Conservation (phyloP, 768 basidiomycete species). For the Megacollybia marginata region DNA sequence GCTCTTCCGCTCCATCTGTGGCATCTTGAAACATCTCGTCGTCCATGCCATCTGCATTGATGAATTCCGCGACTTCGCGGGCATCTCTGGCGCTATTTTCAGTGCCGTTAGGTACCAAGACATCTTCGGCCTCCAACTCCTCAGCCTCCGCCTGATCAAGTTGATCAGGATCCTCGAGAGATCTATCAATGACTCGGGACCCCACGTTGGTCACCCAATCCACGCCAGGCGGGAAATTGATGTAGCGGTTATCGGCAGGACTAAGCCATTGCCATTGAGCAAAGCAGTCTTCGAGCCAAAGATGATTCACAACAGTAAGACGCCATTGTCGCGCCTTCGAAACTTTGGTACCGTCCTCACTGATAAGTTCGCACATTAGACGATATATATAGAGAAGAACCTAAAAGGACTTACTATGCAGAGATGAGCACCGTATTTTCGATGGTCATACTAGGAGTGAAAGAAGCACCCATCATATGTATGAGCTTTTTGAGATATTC, state of each 20-base stretch:
- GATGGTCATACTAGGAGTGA: conserved; percentile 76
- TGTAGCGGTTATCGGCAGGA: conserved; percentile 58
- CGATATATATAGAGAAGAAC: background rate
- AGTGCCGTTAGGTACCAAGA: conserved; percentile 6
- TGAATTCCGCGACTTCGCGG: conserved; percentile 10
- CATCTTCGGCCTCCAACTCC: conserved; percentile 10
- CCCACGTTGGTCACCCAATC: conserved; percentile 50
- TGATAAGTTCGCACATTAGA: conserved; percentile 11
- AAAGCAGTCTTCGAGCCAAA: conserved; percentile 90
- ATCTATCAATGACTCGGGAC: conserved; percentile 29
- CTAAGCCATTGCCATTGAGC: conserved; percentile 68
- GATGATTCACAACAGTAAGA: conserved; percentile 83
- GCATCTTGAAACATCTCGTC: background rate
- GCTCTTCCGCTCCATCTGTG: no score
- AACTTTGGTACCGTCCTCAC: conserved; percentile 52
- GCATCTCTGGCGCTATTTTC: conserved; percentile 12
- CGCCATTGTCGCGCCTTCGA: conserved; percentile 71
- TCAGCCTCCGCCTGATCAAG: conserved; percentile 5
- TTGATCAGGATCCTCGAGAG: conserved; percentile 12
- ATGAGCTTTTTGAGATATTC: conserved; percentile 88
- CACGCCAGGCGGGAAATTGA: conserved; percentile 57
- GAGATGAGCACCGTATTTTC: conserved; percentile 78
- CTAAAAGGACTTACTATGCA: conserved; percentile 65
- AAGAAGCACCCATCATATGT: conserved; percentile 63
- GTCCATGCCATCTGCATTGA: background rate